A percentile compares a stretch with the other conserved stretches of the same genome.
Evolutionary conservation across 768 basidiomycete genomes (phyloP).

Genomic region (Amanita muscaria): DNA sequence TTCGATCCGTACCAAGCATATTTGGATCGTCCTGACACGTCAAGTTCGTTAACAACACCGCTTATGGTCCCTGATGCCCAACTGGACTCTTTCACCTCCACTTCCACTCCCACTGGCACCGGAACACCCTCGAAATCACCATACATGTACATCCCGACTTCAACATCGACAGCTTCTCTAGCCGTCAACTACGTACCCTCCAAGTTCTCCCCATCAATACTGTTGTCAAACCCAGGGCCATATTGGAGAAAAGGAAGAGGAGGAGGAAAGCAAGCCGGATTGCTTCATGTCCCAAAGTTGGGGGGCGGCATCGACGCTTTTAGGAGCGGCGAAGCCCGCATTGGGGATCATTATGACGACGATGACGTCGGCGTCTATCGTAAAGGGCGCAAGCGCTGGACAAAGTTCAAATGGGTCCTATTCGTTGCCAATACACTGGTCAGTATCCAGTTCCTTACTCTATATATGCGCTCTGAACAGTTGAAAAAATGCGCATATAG

Average conservation of each 20-base stretch:
- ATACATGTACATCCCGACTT: too few species aligned
- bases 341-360: neutral
- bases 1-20: too few species aligned
- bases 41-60: too few species aligned
- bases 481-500: constrained; percentile 10
- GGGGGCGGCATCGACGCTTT: constrained; percentile 8
- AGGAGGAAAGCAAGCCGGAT: neutral
- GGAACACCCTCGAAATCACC: too few species aligned
- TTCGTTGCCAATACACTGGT: constrained; percentile 55
- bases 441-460: constrained; percentile 12
- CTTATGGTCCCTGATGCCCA: too few species aligned
- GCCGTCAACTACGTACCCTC: constrained; percentile 7
- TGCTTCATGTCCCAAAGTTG: constrained; percentile 2
- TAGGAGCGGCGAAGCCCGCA: constrained; percentile 3
- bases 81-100: too few species aligned
- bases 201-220: constrained; percentile 3
- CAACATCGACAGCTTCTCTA: too few species aligned
- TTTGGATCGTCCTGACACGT: too few species aligned
- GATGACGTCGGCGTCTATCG: constrained; percentile 11
- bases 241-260: neutral
- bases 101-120: too few species aligned
- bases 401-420: constrained; percentile 68
- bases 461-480: neutral
- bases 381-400: neutral
- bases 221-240: neutral